Evolutionary conservation across 176 grass and related monocot genomes (phyloP).

Genomic region (Bromus sterilis): DNA sequence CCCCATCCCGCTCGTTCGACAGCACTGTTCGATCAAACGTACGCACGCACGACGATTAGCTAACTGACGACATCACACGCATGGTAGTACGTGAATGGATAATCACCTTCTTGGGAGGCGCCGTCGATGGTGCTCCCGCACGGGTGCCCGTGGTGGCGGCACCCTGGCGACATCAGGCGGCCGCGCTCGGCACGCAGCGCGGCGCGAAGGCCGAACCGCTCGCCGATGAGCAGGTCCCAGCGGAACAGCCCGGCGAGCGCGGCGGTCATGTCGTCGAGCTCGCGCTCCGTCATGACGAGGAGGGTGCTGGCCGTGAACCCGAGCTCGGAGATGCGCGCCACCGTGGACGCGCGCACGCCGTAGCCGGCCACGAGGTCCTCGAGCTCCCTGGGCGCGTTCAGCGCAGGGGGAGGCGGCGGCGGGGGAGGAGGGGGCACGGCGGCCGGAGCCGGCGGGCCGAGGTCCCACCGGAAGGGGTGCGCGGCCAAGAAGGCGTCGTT

Average conservation of each 20-base stretch:
- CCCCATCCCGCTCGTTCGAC: conserved; percentile 44
- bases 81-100: not conserved
- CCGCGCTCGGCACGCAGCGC: conserved; percentile 74
- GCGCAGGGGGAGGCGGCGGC: not conserved
- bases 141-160: conserved; percentile 17
- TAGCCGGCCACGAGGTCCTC: conserved; percentile 50
- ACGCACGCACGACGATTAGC: not conserved
- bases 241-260: conserved; percentile 78
- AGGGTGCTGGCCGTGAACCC: conserved; percentile 57
- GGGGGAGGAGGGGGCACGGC: not conserved
- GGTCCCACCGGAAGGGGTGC: conserved; percentile 64
- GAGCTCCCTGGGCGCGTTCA: conserved; percentile 34
- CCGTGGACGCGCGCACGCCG: conserved; percentile 47
- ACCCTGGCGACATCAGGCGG: conserved; percentile 40
- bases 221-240: conserved; percentile 91
- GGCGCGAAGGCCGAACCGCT: conserved; percentile 85
- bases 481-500: conserved; percentile 51
- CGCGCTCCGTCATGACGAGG: conserved; percentile 68
- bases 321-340: conserved; percentile 46
- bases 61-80: not conserved
- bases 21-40: conserved; percentile 33
- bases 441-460: conserved; percentile 26
- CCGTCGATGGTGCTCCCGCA: conserved; percentile 48
- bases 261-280: conserved; percentile 98
- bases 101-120: conserved; percentile 74